A percentile compares a stretch with the other conserved stretches of the same genome.
Conservation (phyloP, 176 grass and related monocot genomes). For the Oryza australiensis region DNA sequence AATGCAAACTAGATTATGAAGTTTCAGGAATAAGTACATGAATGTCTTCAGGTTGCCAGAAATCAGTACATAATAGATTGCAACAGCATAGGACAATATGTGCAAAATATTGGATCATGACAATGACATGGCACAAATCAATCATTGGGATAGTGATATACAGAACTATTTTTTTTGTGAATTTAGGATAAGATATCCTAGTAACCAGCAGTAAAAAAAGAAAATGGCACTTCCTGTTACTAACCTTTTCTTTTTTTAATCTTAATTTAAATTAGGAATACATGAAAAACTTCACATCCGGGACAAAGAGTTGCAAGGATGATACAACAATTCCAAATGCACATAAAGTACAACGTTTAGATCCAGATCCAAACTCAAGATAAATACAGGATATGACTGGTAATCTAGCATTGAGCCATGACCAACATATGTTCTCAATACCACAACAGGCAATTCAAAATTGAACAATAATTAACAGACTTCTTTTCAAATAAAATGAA, state of each 20-base stretch:
- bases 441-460: slow-evolving; percentile 20
- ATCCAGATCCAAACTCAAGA: slow-evolving; percentile 21
- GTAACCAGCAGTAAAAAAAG: not conserved
- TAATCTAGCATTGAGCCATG: slow-evolving; percentile 18
- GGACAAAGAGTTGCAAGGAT: not conserved
- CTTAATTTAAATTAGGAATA: not conserved
- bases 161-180: no score
- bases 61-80: not conserved
- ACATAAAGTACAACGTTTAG: not conserved
- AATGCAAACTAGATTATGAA: no score
- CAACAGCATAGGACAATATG: not conserved
- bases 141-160: not conserved
- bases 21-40: no score
- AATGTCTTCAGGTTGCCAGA: no score
- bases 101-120: not conserved
- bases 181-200: not conserved
- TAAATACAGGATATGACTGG: slow-evolving; percentile 28
- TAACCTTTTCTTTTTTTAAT: not conserved
- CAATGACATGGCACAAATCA: not conserved
- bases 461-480: slow-evolving; percentile 28
- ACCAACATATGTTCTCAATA: slow-evolving; percentile 12
- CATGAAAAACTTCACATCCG: not conserved
- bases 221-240: not conserved
- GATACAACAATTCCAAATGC: slow-evolving; percentile 7
- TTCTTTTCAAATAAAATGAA: slow-evolving; percentile 34